Conservation (phyloP, 2,329 filamentous ascomycete genomes). For the Ploettnerulaceae sp. region DNA sequence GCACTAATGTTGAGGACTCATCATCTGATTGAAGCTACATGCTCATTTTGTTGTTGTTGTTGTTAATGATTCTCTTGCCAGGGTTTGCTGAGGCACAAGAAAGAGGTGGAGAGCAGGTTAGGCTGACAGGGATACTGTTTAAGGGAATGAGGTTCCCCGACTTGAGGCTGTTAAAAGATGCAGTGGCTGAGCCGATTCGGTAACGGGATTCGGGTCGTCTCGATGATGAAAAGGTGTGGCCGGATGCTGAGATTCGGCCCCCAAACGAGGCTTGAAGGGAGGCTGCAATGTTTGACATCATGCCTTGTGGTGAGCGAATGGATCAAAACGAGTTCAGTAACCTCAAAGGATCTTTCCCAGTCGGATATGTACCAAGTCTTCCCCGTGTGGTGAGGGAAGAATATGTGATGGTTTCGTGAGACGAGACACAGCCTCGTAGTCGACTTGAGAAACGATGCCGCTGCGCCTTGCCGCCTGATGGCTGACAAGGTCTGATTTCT, state of each 20-base stretch:
- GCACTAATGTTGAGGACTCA: background rate
- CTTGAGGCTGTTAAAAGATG: background rate
- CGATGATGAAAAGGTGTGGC: background rate
- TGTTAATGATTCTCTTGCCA: background rate
- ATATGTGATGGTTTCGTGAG: background rate
- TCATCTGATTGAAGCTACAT: background rate
- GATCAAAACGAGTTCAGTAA: background rate
- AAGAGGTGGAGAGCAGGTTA: background rate
- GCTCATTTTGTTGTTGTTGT: background rate
- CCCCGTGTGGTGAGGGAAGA: background rate
- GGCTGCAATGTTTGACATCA: background rate
- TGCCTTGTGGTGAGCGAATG: background rate
- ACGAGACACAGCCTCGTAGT: conserved; percentile 1
- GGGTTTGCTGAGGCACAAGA: background rate
- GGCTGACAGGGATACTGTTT: background rate
- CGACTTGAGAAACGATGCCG: background rate
- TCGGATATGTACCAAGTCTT: background rate
- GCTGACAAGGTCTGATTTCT: background rate
- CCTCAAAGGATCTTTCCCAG: background rate
- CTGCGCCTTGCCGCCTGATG: conserved; percentile 2
- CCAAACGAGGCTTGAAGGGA: conserved; percentile 2
- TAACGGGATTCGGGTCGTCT: conserved; percentile 2
- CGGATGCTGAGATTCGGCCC: background rate
- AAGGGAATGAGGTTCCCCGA: background rate
- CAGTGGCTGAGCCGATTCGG: conserved; percentile 7